Evolutionary conservation across 2,329 filamentous ascomycete genomes (phyloP).

Genomic region (Hypoxylon sp.): DNA sequence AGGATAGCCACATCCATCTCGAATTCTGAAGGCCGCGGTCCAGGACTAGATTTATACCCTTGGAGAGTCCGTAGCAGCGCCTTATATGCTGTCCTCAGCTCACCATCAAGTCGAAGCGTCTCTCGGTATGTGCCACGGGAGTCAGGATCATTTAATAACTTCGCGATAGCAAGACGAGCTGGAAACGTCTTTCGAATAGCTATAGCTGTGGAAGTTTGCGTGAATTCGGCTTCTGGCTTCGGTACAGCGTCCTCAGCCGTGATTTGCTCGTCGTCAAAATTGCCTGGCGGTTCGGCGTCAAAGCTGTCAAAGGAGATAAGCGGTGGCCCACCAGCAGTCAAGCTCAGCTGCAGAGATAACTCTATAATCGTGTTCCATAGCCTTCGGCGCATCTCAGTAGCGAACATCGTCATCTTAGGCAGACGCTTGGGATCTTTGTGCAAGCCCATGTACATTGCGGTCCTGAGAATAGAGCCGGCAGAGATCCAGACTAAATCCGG

Average conservation of each 20-base stretch:
- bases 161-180: constrained; percentile 58
- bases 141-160: constrained; percentile 59
- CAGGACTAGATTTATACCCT: constrained; percentile 33
- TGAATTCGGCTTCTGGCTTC: constrained; percentile 56
- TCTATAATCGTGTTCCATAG: constrained; percentile 69
- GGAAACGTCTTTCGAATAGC: constrained; percentile 60
- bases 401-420: constrained; percentile 53
- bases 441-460: constrained; percentile 65
- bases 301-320: constrained; percentile 62
- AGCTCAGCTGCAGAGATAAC: constrained; percentile 61
- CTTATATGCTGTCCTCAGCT: constrained; percentile 61
- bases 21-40: constrained; percentile 52
- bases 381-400: constrained; percentile 64
- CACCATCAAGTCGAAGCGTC: constrained; percentile 59
- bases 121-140: constrained; percentile 58
- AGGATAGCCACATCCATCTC: constrained; percentile 63
- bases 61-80: constrained; percentile 56
- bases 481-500: constrained; percentile 65
- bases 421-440: constrained; percentile 64
- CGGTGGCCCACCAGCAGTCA: constrained; percentile 63
- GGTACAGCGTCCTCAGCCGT: constrained; percentile 49
- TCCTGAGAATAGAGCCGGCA: constrained; percentile 61
- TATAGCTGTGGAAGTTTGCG: constrained; percentile 59
- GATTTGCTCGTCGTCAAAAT: constrained; percentile 66
- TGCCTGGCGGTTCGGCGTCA: constrained; percentile 64